Percentiles rank a stretch among this genome's conserved stretches.
phyloP scores from a whole-genome alignment of 805 yeast genomes.

The Yarrowia divulgata region DNA sequence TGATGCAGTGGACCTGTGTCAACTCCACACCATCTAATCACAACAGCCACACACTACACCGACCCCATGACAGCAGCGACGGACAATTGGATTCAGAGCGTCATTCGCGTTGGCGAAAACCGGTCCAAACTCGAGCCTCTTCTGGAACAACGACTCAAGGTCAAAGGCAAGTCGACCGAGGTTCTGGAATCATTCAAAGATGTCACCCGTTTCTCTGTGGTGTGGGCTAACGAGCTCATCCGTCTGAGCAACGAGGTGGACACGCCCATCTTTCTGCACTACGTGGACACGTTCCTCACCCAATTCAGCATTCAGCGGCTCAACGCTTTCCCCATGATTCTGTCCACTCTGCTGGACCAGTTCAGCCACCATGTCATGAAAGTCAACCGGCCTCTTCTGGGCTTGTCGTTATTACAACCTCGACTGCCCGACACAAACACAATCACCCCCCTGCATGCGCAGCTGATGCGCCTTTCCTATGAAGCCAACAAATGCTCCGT shows the following conservation, averaged over 20 bases:
- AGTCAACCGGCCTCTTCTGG: slow-evolving; percentile 21
- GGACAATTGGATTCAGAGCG: slow-evolving; percentile 18
- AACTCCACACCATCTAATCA: slow-evolving; percentile 4
- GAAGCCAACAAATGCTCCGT: slow-evolving; percentile 29
- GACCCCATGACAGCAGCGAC: slow-evolving; percentile 3
- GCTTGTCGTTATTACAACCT: not conserved
- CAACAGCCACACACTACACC: not conserved
- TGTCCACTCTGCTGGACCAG: slow-evolving; percentile 9
- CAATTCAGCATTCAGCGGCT: slow-evolving; percentile 8
- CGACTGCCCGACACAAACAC: slow-evolving; percentile 20
- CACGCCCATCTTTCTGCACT: slow-evolving; percentile 13
- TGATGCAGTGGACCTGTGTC: not conserved
- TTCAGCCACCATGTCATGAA: slow-evolving; percentile 10
- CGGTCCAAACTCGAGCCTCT: slow-evolving; percentile 2
- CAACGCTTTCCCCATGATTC: not conserved
- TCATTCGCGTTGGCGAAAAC: slow-evolving; percentile 11
- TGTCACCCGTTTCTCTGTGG: slow-evolving; percentile 9
- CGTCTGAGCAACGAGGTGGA: slow-evolving; percentile 19
- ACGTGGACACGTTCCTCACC: slow-evolving; percentile 13
- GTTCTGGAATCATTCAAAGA: slow-evolving; percentile 32
- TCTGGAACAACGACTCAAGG: slow-evolving; percentile 21
- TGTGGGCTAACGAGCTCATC: slow-evolving; percentile 30
- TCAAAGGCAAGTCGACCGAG: slow-evolving; percentile 3
- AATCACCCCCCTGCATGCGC: slow-evolving; percentile 38
- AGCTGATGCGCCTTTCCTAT: slow-evolving; percentile 16